A percentile compares a stretch with the other conserved stretches of the same genome.
These are phyloP conservation scores for Dactylellina leptospora DNA, from an alignment of 2,329 filamentous ascomycete species.

Conservation along the genomic window DNA sequence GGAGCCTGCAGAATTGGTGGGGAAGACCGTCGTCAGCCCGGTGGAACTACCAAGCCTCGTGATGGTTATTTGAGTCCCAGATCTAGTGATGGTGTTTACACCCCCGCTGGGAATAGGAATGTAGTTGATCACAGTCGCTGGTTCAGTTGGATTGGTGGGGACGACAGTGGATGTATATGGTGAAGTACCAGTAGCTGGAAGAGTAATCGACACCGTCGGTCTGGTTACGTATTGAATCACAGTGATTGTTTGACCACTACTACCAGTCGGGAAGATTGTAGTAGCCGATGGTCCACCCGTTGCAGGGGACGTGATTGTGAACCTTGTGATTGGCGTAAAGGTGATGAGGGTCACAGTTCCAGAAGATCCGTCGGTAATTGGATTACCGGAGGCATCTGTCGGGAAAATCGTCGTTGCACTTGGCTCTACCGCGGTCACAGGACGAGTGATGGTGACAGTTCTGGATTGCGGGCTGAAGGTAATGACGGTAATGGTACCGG, in stretches of 20 bases:
- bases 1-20: neutral
- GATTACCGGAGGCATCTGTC: neutral
- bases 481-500: neutral
- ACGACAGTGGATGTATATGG: too few relatives aligned
- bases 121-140: neutral
- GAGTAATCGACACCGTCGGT: neutral
- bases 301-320: neutral
- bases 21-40: neutral
- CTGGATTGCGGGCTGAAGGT: too few relatives aligned
- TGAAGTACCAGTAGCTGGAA: too few relatives aligned
- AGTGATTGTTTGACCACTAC: too few relatives aligned
- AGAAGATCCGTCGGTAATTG: constrained; percentile 11
- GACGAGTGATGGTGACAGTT: neutral
- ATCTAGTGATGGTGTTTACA: too few relatives aligned
- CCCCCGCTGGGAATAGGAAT: too few relatives aligned
- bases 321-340: neutral
- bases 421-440: neutral
- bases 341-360: neutral
- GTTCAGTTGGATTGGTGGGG: neutral
- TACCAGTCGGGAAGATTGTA: too few relatives aligned
- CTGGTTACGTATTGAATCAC: neutral
- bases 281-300: neutral
- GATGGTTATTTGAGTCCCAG: neutral
- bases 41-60: neutral
- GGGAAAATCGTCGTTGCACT: neutral